Evolutionary conservation across 192 early-diverging fungal genomes (phyloP), one percentile per base, ranked within the genome.

Genomic region (Mortierella claussenii): DNA sequence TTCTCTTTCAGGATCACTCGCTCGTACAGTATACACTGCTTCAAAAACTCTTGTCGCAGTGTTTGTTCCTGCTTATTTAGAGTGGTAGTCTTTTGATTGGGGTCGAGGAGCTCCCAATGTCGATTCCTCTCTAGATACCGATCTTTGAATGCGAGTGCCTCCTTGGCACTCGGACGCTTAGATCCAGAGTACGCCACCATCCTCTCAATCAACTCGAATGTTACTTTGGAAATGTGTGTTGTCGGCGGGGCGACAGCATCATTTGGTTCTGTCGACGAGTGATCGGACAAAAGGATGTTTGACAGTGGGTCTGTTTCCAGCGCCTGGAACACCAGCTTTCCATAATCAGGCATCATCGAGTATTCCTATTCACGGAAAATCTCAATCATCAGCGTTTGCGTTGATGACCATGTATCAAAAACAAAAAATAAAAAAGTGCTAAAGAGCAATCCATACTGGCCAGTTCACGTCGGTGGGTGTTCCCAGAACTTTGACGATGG

Each of bases 401-500:
- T 46, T 46, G 5, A 46, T 20, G 5, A n/a, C 4, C 44, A 62
- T 15, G 11, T n/a, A 21, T 27, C 26, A 44, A 20, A 2, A 43
- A 26, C 27, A 37, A 52, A 44, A 9, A 50, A n/a, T 24, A 28
- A 30, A 6, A 58, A 8, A 28, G 51, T 15, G 13, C 30, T 53
- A 53, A 20, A 20, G 10, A 40, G 13, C 7, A 40, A 40, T 13
- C 37, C 73, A 58, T 78, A 81, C 75, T 7, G 80, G 80, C 80
- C 80, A 82, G n/a, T 66, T 82, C 5, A 48, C 47, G 13, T 79
- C 69, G 10, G 60, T 78, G 3, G 81, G 81, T 15, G 64, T 79
- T n/a, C 81, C 81, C 6, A 85, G 52, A 4, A 70, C 76, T 15
- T 73, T 68, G 42, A 85, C 79, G 28, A 85, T 82, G 30, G 68